These are phyloP conservation scores for Podospora didyma DNA, from an alignment of 495 filamentous ascomycete species.

Conservation along the genomic window DNA sequence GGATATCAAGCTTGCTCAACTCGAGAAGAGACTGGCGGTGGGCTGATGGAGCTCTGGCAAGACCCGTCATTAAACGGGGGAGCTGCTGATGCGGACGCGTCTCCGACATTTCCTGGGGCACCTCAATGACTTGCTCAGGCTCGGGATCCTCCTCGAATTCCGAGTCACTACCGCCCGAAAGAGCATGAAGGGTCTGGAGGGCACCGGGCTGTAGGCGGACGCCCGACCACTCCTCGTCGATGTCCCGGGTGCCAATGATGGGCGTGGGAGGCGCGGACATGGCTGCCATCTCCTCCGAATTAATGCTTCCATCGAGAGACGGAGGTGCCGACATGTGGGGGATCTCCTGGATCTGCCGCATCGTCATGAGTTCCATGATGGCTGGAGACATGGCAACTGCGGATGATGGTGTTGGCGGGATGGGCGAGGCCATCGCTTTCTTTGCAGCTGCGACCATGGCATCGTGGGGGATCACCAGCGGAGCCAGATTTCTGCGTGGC, in stretches of 20 bases:
- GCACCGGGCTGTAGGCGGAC: slow-evolving; percentile 77
- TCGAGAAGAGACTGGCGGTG: slow-evolving; percentile 46
- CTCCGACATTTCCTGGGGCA: slow-evolving; percentile 39
- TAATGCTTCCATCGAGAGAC: slow-evolving; percentile 82
- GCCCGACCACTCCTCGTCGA: slow-evolving; percentile 51
- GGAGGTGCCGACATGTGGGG: slow-evolving; percentile 76
- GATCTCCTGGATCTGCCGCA: slow-evolving; percentile 49
- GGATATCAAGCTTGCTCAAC: slow-evolving; percentile 72
- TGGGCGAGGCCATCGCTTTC: slow-evolving; percentile 52
- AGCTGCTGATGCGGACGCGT: slow-evolving; percentile 28
- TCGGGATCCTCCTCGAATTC: slow-evolving; percentile 46
- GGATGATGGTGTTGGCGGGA: slow-evolving; percentile 71
- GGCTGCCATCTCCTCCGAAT: slow-evolving; percentile 76
- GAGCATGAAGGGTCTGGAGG: slow-evolving; percentile 69
- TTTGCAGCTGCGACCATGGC: slow-evolving; percentile 20
- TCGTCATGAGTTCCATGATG: slow-evolving; percentile 59
- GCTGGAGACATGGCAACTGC: slow-evolving; percentile 76
- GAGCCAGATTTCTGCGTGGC: slow-evolving; percentile 52
- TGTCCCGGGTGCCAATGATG: slow-evolving; percentile 56
- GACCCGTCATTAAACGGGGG: slow-evolving; percentile 34
- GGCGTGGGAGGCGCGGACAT: slow-evolving; percentile 80
- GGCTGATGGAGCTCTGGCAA: slow-evolving; percentile 26
- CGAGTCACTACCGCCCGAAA: slow-evolving; percentile 56
- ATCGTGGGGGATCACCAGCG: slow-evolving; percentile 63
- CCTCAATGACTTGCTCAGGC: slow-evolving; percentile 49